Base-by-base conservation (phyloP, 345 rosid genomes). In the Boechera divaricarpa region DNA sequence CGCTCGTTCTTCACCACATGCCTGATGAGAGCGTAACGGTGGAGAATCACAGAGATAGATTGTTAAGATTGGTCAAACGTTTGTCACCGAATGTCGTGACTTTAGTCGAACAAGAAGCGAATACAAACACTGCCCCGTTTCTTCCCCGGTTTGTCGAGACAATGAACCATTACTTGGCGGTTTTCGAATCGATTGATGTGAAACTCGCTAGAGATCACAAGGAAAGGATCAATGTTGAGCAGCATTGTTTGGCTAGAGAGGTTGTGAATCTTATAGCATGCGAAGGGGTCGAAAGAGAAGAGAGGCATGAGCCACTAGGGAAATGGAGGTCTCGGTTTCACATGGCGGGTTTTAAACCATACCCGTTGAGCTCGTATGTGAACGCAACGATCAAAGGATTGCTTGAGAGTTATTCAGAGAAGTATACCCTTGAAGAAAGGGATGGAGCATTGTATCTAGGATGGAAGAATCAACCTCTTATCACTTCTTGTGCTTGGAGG, bases 171-270 rank as follows among this genome's bases (percentile, higher is more conserved):
- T 85, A 88, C 81, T 51, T 75, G 35, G 89, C 99, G 4, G 77
- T 92, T 29, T 94, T 94, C 9, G 98, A 94, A 57, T 94, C 99
- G 0, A 74, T 94, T 0, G 99, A 94, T 59, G 81, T 84, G 64
- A 82, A 86, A 42, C 86, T 94, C 1, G 88, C 94, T 5, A 85
- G 99, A 79, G 88, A 90, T 38, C 86, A 87, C 86, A 94, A 84
- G 88, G 96, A 92, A 58, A 84, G 99, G 61, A 80, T 94, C 80
- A 87, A 82, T 5, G 89, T 90, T 0, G 99, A 94, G 85, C 99
- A 94, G 81, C 99, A 94, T 73, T 92, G 99, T 69, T 90, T 94
- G 54, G 99, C 99, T 47, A 82, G 99, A 56, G 99, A 94, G 68
- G 77, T 94, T 10, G 99, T 94, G 83, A 94, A 94, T 85, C 79